Percentiles rank a stretch among this genome's conserved stretches.
phyloP scores from a whole-genome alignment of 2,329 filamentous ascomycete species.

The Incumbomyces delicatus region DNA sequence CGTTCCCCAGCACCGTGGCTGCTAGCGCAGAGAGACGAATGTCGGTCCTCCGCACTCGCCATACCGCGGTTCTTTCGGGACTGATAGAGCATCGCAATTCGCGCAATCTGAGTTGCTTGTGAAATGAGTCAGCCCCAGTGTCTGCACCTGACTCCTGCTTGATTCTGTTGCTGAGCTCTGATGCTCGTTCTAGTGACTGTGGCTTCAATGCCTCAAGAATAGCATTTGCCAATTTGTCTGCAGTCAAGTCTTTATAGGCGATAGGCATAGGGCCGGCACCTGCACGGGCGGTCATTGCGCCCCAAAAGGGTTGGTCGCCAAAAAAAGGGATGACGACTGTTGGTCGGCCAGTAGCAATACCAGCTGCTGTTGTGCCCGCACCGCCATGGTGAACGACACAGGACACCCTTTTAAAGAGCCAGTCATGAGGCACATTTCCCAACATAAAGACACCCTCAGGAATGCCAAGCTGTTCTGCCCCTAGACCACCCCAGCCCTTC shows the following conservation, averaged over 20 bases:
- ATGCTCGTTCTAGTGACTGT: conserved; percentile 47
- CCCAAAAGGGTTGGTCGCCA: conserved; percentile 77
- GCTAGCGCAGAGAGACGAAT: conserved; percentile 62
- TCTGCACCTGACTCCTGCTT: conserved; percentile 55
- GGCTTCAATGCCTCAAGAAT: conserved; percentile 53
- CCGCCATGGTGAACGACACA: conserved; percentile 82
- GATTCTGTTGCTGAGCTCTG: conserved; percentile 54
- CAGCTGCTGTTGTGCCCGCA: conserved; percentile 77
- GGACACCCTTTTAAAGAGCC: conserved; percentile 73
- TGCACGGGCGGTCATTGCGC: conserved; percentile 61
- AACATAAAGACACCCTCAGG: conserved; percentile 73
- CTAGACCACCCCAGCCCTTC: conserved; percentile 80
- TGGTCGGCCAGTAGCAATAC: conserved; percentile 69
- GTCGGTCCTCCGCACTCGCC: conserved; percentile 61
- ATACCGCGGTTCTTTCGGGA: conserved; percentile 60
- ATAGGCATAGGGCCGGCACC: conserved; percentile 64
- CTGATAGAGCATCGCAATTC: conserved; percentile 60
- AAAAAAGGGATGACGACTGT: conserved; percentile 83
- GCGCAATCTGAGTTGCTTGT: conserved; percentile 58
- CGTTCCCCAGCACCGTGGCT: conserved; percentile 57
- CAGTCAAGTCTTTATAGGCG: conserved; percentile 57
- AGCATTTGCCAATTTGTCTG: conserved; percentile 55
- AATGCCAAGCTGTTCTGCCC: conserved; percentile 58
- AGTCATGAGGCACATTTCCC: conserved; percentile 78
- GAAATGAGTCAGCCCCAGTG: conserved; percentile 57